These are phyloP conservation scores for Colletotrichum chrysophilum DNA, from an alignment of 2,329 filamentous ascomycete genomes.

Conservation along the genomic window DNA sequence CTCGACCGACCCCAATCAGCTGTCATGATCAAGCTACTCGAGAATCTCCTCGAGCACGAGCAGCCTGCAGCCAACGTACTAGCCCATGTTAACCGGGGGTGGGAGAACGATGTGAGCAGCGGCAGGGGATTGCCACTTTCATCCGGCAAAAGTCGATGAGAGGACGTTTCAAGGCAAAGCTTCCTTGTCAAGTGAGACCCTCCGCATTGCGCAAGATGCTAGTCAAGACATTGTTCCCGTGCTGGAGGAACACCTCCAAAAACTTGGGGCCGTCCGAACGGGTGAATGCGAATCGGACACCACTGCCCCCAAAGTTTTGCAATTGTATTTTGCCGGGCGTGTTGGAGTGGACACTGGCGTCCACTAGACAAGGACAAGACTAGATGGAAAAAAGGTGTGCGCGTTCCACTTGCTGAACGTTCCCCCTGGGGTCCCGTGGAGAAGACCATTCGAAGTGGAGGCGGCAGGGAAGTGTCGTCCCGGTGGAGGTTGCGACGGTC, in stretches of 20 bases:
- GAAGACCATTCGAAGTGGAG: constrained; percentile 1
- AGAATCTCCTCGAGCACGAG: neutral
- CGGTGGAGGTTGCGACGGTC: constrained; percentile 8
- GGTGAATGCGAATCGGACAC: neutral
- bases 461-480: neutral
- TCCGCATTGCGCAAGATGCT: neutral
- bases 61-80: constrained; percentile 5
- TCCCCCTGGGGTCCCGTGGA: constrained; percentile 14
- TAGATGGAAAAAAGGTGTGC: neutral
- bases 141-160: constrained; percentile 14
- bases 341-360: neutral
- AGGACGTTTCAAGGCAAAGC: constrained; percentile 16
- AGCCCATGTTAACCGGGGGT: neutral
- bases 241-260: neutral
- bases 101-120: neutral
- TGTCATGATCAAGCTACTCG: neutral
- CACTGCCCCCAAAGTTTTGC: neutral
- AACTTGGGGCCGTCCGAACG: constrained; percentile 3
- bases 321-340: constrained; percentile 15
- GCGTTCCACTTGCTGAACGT: constrained; percentile 4
- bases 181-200: constrained; percentile 1
- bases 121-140: constrained; percentile 13
- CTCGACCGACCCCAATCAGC: constrained; percentile 1
- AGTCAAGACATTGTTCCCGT: neutral
- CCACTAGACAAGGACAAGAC: constrained; percentile 17